Evolutionary conservation across 2,329 filamentous ascomycete genomes (phyloP), one percentile per base, ranked within the genome.

Genomic region (Camillea tinctor): DNA sequence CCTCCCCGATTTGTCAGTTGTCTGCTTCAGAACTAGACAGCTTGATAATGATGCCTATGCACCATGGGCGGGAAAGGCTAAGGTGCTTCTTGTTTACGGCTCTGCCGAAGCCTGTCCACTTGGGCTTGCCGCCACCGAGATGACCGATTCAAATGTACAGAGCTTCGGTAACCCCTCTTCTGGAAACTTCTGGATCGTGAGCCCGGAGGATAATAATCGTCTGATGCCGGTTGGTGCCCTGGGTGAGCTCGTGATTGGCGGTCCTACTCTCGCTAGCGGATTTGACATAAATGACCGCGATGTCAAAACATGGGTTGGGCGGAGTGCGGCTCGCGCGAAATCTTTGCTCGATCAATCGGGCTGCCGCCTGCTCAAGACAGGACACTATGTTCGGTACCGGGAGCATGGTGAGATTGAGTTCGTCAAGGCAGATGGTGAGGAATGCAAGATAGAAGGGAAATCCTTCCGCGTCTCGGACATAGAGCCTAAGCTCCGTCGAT

Each of bases 241-340:
- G 1, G 84, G 84, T 0, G 86, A 89, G 67, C 74, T 89, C 1
- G 78, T 87, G 3, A 81, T 89, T 36, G 84, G 88, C 65, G 84
- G 85, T 0, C 82, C 83, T 0, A 83, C 77, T 0, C 67, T 81
- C 6, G 77, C 77, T 2, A 75, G 77, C 60, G 72, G 72, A 4
- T 75, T 78, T 15, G 66, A 78, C 54, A 66, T 74, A 56, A 54
- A 67, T 52, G 68, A 70, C 62, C 53, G 73, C 60, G 62, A 74
- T 68, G 51, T 70, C 2, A 66, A 66, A 50, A 52, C 62, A 15
- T 68, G 70, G 58, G 50, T 67, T 11, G 58, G 58, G 8, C 64
- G 66, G 60, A 66, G 63, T 36, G 48, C 58, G 13, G 57, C 62
- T 53, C 60, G 62, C 52, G 65, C 66, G 5, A 64, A 57, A 48